Base-by-base conservation (phyloP, 148 eudicot species). In the Diospyros lotus region DNA sequence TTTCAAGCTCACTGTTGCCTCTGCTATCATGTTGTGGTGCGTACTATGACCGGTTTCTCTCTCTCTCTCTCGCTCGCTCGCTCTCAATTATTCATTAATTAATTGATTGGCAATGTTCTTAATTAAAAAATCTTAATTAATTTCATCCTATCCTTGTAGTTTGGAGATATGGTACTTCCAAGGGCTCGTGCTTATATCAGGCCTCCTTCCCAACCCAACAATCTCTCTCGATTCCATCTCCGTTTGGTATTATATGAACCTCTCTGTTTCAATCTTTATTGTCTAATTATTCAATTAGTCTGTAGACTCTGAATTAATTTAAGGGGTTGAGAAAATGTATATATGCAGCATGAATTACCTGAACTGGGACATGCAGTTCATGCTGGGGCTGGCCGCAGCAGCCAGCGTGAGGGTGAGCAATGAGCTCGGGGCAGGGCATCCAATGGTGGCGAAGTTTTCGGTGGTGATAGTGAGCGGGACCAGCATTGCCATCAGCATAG, bases 131-230 rank as follows among this genome's bases (percentile, higher is more conserved):
- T 28, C 28, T 28, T 28, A 28, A 28, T 28, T 28, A 2, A 56
- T 56, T 8, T 56, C 5, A 12, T 18, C 28, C 13, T 46, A 1
- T 17, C 48, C 63, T 1, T 14, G 45, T 69, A 88, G 87, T 76
- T 80, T 88, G 82, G 91, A 88, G 71, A 80, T 88, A 62, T 88
- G 89, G 87, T 88, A 88, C 74, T 80, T 61, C 56, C 89, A 88
- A 79, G 91, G 91, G 65, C 78, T 88, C 52, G 91, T 88, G 68
- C 87, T 88, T 18, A 84, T 88, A 71, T 88, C 87, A 75, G 91
- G 91, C 67, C 83, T 88, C 50, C 81, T 88, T 42, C n/a, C 87
- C 13, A 59, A 86, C 76, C 86, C 89, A 38, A 88, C 89, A 48
- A 74, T 88, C 58, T 61, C 89, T 69, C 80, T 88, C 7, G 89